These are phyloP conservation scores for Hymenoscyphus infarciens DNA, from an alignment of 2,329 filamentous ascomycete species.

Conservation along the genomic window DNA sequence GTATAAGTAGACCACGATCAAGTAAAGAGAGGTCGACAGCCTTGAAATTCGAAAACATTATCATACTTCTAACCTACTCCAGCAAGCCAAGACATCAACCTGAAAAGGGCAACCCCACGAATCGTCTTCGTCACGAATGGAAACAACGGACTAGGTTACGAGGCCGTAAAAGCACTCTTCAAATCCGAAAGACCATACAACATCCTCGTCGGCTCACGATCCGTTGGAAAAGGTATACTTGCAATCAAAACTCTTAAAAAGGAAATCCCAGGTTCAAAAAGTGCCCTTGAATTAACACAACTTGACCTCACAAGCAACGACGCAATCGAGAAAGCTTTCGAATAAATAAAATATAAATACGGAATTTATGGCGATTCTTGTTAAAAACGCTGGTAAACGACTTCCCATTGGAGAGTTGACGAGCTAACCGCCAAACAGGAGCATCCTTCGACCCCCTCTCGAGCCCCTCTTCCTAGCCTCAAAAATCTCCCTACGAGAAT, in stretches of 20 bases:
- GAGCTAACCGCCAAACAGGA: constrained; percentile 18
- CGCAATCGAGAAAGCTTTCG: constrained; percentile 34
- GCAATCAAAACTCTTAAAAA: constrained; percentile 37
- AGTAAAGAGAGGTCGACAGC: too few relatives aligned
- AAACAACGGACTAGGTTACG: constrained; percentile 42
- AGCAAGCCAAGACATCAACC: neutral
- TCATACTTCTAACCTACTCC: too few relatives aligned
- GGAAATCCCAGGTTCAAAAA: constrained; percentile 36
- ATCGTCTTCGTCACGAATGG: constrained; percentile 40
- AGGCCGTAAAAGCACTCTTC: constrained; percentile 33
- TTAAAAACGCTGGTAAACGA: constrained; percentile 37
- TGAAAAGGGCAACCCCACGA: constrained; percentile 9
- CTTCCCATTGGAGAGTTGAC: too few relatives aligned
- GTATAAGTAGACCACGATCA: too few relatives aligned
- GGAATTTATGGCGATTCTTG: constrained; percentile 35
- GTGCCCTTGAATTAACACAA: constrained; percentile 26
- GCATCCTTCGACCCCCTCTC: constrained; percentile 35
- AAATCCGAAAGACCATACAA: constrained; percentile 22
- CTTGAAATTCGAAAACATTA: too few relatives aligned
- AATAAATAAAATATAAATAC: constrained; percentile 28
- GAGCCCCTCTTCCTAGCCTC: constrained; percentile 33
- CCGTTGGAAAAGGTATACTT: constrained; percentile 39
- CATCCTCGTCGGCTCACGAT: constrained; percentile 44
- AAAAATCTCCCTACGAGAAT: constrained; percentile 36
- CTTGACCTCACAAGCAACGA: constrained; percentile 36